These are phyloP conservation scores for Petasospora fabianii DNA, from an alignment of 1,139 yeast species.

Conservation along the genomic window DNA sequence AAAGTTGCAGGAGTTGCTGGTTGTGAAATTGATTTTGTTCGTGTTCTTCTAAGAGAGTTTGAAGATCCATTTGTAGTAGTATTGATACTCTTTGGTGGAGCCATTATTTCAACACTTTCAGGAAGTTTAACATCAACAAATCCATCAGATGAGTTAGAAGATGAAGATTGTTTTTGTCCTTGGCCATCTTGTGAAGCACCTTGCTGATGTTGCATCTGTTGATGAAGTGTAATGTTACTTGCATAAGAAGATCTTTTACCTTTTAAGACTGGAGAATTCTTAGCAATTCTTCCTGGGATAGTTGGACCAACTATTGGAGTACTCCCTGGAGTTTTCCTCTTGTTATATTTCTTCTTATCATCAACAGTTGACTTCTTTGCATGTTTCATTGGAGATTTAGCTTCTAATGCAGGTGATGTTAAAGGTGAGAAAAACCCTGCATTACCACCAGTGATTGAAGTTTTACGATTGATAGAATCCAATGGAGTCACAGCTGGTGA, in stretches of 20 bases:
- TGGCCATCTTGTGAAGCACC: constrained; percentile 18
- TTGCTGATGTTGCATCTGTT: constrained; percentile 9
- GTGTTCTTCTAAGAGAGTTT: constrained; percentile 11
- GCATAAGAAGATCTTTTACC: constrained; percentile 28
- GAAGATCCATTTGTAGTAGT: constrained; percentile 1
- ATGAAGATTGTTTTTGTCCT: constrained; percentile 5
- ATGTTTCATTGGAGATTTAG: constrained; percentile 28
- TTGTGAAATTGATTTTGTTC: constrained; percentile 13
- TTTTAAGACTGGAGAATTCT: constrained; percentile 27
- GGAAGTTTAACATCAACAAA: constrained; percentile 4
- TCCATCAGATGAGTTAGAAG: background rate
- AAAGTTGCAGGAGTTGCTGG: constrained; percentile 40
- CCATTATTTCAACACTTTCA: constrained; percentile 17
- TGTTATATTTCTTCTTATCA: constrained; percentile 28
- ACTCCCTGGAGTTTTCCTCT: constrained; percentile 32
- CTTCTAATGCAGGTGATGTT: constrained; percentile 64
- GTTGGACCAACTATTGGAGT: constrained; percentile 36
- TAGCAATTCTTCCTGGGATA: constrained; percentile 27
- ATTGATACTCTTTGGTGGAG: constrained; percentile 20
- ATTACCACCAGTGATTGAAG: constrained; percentile 5
- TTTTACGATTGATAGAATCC: constrained; percentile 35
- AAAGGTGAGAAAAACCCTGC: constrained; percentile 40
- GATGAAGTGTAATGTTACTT: constrained; percentile 25
- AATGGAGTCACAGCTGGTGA: constrained; percentile 73
- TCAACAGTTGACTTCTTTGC: constrained; percentile 14